Conservation (phyloP, 805 yeast species). For the Candida fluviatilis region DNA sequence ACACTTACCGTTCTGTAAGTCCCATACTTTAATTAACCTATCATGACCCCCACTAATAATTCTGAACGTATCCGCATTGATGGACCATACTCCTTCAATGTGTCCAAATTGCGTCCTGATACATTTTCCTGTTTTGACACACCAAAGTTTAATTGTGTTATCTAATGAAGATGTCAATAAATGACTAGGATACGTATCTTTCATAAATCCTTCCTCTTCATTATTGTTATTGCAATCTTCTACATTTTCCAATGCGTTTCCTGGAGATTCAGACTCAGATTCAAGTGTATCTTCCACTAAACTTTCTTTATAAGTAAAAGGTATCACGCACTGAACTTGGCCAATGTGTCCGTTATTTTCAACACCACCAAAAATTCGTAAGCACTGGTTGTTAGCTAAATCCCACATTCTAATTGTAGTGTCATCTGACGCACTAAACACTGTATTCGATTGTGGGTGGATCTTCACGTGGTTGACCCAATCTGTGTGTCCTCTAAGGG, state of each 20-base stretch:
- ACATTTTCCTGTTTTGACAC: conserved; percentile 79
- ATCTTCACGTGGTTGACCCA: conserved; percentile 90
- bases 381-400: conserved; percentile 70
- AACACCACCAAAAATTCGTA: conserved; percentile 73
- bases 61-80: conserved; percentile 92
- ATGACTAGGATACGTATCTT: conserved; percentile 66
- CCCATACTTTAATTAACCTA: conserved; percentile 89
- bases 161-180: conserved; percentile 83
- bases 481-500: conserved; percentile 88
- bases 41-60: conserved; percentile 95
- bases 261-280: conserved; percentile 27
- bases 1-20: conserved; percentile 88
- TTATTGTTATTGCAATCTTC: conserved; percentile 7
- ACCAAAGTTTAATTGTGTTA: conserved; percentile 92
- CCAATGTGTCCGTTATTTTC: conserved; percentile 84
- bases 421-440: conserved; percentile 89
- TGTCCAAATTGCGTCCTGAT: conserved; percentile 95
- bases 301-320: conserved; percentile 67
- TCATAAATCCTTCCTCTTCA: conserved; percentile 17
- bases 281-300: conserved; percentile 45
- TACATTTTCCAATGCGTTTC: conserved; percentile 4
- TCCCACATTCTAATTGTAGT: conserved; percentile 95
- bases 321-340: conserved; percentile 89
- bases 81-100: conserved; percentile 97
- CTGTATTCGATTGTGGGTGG: conserved; percentile 71